Conservation (phyloP, 2,329 filamentous ascomycete genomes). For the Pestalotiopsis sp. region DNA sequence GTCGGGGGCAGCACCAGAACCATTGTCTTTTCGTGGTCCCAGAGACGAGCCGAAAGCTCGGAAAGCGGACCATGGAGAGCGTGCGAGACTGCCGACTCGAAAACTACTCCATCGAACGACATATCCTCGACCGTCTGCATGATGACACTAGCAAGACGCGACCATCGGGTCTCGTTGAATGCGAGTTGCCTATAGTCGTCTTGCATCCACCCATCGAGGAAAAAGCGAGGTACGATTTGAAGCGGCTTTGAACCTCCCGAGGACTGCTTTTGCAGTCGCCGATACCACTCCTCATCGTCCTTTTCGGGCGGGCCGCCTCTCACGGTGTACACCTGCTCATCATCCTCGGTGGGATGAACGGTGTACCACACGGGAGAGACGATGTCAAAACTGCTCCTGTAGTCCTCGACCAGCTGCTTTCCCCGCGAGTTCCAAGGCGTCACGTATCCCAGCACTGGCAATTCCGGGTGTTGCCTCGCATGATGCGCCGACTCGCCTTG, state of each 20-base stretch:
- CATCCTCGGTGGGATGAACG: constrained; percentile 17
- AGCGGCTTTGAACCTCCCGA: neutral
- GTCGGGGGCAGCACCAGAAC: constrained; percentile 23
- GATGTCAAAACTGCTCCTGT: constrained; percentile 23
- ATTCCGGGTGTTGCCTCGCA: neutral
- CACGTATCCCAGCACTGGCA: constrained; percentile 20
- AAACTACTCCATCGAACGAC: constrained; percentile 22
- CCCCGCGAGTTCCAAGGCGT: constrained; percentile 25
- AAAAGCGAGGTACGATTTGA: constrained; percentile 20
- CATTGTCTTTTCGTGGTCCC: constrained; percentile 18
- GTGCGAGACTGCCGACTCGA: constrained; percentile 23
- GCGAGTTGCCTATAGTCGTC: constrained; percentile 20
- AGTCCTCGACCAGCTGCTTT: constrained; percentile 22
- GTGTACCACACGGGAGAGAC: constrained; percentile 25
- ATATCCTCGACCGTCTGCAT: constrained; percentile 18
- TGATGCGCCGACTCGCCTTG: neutral
- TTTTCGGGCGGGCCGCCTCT: constrained; percentile 17
- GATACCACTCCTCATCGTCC: constrained; percentile 16
- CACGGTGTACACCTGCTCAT: constrained; percentile 19
- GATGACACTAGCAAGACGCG: constrained; percentile 16
- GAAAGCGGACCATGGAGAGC: constrained; percentile 17
- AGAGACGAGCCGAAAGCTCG: constrained; percentile 17
- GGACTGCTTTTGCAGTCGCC: neutral
- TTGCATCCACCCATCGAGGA: constrained; percentile 21
- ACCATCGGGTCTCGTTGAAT: constrained; percentile 24